phyloP scores from a whole-genome alignment of 139 green algal species.

The Chlorella sorokiniana region DNA sequence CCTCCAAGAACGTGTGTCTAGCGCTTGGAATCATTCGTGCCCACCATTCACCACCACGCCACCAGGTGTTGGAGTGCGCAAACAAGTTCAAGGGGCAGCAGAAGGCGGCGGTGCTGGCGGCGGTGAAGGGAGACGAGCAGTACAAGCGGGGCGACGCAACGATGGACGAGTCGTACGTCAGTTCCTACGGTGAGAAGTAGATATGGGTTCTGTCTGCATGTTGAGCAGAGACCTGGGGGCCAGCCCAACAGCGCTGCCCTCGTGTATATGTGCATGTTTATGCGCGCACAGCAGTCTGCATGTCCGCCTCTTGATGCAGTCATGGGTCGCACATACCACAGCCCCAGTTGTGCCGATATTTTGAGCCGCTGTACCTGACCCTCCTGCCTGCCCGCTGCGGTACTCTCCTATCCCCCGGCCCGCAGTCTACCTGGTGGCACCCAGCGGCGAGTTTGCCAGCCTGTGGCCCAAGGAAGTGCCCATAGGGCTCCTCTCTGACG shows the following conservation, averaged over 20 bases:
- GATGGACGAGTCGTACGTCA: slow-evolving; percentile 21
- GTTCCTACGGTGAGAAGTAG: slow-evolving; percentile 25
- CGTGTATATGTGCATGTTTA: not conserved
- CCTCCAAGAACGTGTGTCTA: no score
- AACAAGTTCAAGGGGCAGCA: slow-evolving; percentile 25
- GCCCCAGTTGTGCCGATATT: no score
- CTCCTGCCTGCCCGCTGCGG: not conserved
- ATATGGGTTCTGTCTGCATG: no score
- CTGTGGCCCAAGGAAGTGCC: slow-evolving; percentile 21
- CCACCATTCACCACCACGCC: not conserved
- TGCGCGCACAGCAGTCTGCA: no score
- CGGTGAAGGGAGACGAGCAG: slow-evolving; percentile 13
- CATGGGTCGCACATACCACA: no score
- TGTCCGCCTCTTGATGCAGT: no score
- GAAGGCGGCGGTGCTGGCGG: not conserved
- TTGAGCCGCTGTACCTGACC: no score
- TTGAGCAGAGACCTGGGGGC: no score
- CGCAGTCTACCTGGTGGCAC: slow-evolving; percentile 13
- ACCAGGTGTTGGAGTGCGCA: slow-evolving; percentile 25
- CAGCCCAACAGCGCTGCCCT: not conserved
- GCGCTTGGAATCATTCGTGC: no score
- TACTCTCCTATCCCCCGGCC: not conserved
- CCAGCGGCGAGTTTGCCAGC: not conserved
- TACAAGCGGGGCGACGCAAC: slow-evolving; percentile 18
- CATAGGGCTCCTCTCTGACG: slow-evolving; percentile 1